Percentiles rank a stretch among this genome's conserved stretches.
Evolutionary conservation across 2,329 filamentous ascomycete species (phyloP).

Genomic region (Aureobasidium vineae): DNA sequence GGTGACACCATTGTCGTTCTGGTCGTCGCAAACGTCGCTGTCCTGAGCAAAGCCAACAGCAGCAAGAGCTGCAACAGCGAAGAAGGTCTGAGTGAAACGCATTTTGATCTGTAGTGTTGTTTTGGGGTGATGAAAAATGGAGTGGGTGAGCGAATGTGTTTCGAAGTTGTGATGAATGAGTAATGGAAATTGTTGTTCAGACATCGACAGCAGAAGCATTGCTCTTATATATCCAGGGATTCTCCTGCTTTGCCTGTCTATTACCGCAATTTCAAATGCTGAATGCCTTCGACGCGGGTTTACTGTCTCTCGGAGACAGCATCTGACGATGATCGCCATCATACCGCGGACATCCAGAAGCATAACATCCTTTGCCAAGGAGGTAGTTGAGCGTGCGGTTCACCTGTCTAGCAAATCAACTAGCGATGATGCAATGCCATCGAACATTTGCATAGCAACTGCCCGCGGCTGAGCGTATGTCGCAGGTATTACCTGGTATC

Average conservation of each 20-base stretch:
- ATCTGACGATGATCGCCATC: neutral
- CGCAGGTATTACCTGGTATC: neutral
- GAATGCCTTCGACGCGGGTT: neutral
- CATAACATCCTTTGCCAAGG: constrained; percentile 1
- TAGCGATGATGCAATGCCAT: constrained; percentile 5
- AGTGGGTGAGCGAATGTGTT: neutral
- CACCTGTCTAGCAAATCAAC: neutral
- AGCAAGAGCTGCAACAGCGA: constrained; percentile 4
- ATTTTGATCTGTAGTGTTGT: neutral
- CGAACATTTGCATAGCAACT: neutral
- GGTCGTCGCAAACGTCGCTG: neutral
- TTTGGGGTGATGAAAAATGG: neutral
- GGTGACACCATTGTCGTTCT: neutral
- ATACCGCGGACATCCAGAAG: constrained; percentile 16
- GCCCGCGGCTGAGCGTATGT: neutral
- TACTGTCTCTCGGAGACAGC: neutral
- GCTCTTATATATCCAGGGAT: neutral
- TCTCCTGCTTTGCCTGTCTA: neutral
- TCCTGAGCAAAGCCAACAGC: neutral
- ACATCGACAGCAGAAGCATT: neutral
- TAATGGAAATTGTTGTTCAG: neutral
- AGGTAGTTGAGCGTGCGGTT: neutral
- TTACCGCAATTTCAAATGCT: neutral
- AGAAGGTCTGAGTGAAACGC: constrained; percentile 3
- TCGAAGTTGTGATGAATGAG: neutral